phyloP scores from a whole-genome alignment of 2,329 filamentous ascomycete species.

The Peltaster fructicola region DNA sequence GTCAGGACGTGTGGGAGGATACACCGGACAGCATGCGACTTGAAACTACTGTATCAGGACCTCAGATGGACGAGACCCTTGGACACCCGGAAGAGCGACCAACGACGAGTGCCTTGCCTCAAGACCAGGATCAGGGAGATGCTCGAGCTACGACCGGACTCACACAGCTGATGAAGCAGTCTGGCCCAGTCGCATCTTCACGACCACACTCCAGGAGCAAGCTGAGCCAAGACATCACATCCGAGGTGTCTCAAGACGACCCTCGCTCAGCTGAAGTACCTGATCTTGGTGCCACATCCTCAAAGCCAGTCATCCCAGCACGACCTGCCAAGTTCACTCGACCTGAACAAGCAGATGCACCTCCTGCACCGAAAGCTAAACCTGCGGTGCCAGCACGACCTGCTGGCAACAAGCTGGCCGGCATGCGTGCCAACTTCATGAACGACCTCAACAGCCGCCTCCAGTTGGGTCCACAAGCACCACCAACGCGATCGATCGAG shows the following conservation, averaged over 20 bases:
- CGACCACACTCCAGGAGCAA: constrained; percentile 15
- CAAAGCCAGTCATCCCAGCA: constrained; percentile 46
- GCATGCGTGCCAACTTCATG: constrained; percentile 80
- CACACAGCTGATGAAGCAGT: constrained; percentile 10
- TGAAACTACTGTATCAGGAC: constrained; percentile 48
- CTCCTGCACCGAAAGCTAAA: constrained; percentile 48
- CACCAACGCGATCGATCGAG: constrained; percentile 52
- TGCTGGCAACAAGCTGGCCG: constrained; percentile 70
- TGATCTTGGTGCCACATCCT: constrained; percentile 20
- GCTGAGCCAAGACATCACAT: constrained; percentile 14
- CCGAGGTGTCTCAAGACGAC: constrained; percentile 17
- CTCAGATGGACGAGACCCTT: constrained; percentile 16
- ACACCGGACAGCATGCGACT: constrained; percentile 67
- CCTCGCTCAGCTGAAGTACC: constrained; percentile 7
- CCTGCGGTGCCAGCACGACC: constrained; percentile 67
- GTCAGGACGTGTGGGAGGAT: constrained; percentile 89
- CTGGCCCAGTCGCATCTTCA: constrained; percentile 15
- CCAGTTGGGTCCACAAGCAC: constrained; percentile 61
- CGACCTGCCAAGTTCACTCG: constrained; percentile 47
- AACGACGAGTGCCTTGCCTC: constrained; percentile 7
- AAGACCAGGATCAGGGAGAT: constrained; percentile 7
- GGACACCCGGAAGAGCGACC: constrained; percentile 14
- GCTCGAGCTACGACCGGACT: constrained; percentile 12
- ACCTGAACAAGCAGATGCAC: constrained; percentile 9
- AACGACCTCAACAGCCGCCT: constrained; percentile 82